phyloP scores from a whole-genome alignment of 2,329 filamentous ascomycete genomes.

The Trichoderma endophyticum region DNA sequence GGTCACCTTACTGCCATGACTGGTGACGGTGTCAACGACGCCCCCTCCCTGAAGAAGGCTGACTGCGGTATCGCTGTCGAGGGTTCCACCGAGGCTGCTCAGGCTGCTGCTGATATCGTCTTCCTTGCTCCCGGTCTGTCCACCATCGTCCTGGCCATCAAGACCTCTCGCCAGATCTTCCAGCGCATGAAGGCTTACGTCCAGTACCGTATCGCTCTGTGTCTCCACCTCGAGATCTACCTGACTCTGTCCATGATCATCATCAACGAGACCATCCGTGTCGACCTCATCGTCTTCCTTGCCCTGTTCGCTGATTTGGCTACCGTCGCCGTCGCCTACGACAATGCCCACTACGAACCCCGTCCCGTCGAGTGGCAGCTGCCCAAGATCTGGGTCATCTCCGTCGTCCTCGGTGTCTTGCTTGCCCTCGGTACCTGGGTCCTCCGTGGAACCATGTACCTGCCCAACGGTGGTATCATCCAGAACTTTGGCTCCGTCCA shows the following conservation, averaged over 20 bases:
- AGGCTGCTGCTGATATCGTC: slow-evolving; percentile 88
- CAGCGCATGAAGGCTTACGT: slow-evolving; percentile 97
- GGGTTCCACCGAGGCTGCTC: slow-evolving; percentile 85
- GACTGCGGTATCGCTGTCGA: slow-evolving; percentile 95
- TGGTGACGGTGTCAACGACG: slow-evolving; percentile 93
- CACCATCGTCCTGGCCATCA: slow-evolving; percentile 87
- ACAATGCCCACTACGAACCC: slow-evolving; percentile 84
- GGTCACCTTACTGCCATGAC: slow-evolving; percentile 95
- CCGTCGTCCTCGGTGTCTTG: slow-evolving; percentile 75
- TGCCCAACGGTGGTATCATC: slow-evolving; percentile 75
- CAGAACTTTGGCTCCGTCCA: slow-evolving; percentile 85
- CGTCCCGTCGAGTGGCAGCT: slow-evolving; percentile 92
- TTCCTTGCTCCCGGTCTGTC: slow-evolving; percentile 89
- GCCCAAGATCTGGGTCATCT: slow-evolving; percentile 91
- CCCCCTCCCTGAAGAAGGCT: slow-evolving; percentile 87
- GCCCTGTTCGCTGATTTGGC: slow-evolving; percentile 93
- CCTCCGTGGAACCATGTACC: slow-evolving; percentile 80
- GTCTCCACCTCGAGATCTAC: slow-evolving; percentile 87
- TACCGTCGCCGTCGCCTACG: slow-evolving; percentile 88
- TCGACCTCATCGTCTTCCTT: slow-evolving; percentile 87
- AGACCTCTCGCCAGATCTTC: slow-evolving; percentile 92
- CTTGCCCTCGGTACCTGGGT: slow-evolving; percentile 86
- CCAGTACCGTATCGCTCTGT: slow-evolving; percentile 90
- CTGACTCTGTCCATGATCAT: slow-evolving; percentile 89
- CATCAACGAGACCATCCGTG: slow-evolving; percentile 77